Evolutionary conservation across 768 basidiomycete genomes (phyloP).

Genomic region (Leucocoprinus sp.): DNA sequence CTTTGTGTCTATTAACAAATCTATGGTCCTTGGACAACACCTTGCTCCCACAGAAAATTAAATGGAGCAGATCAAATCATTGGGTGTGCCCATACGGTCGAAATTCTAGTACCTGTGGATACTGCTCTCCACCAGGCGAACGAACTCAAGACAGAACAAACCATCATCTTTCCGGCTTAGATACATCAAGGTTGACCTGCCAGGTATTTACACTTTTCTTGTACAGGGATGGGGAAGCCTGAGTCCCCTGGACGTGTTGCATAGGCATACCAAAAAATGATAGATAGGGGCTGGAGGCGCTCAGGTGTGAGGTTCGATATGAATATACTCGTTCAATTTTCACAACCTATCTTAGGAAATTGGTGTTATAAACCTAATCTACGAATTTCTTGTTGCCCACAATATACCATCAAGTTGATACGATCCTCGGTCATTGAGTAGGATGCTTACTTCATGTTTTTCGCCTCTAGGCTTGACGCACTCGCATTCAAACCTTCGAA

Average conservation of each 20-base stretch:
- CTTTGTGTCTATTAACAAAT: no score
- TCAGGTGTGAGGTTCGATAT: constrained; percentile 38
- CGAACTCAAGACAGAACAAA: constrained; percentile 34
- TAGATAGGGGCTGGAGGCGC: constrained; percentile 79
- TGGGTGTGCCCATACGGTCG: constrained; percentile 29
- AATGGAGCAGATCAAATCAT: constrained; percentile 22
- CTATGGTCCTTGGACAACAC: constrained; percentile 7
- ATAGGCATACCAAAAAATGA: constrained; percentile 75
- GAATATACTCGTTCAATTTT: neutral
- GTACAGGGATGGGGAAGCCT: neutral
- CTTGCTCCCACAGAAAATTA: constrained; percentile 3
- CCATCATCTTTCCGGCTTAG: constrained; percentile 39
- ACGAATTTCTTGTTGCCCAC: constrained; percentile 78
- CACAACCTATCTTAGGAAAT: constrained; percentile 24
- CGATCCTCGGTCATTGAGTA: neutral
- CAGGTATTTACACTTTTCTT: constrained; percentile 23
- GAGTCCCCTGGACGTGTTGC: neutral
- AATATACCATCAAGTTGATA: constrained; percentile 82
- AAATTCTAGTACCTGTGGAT: constrained; percentile 48
- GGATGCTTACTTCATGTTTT: neutral
- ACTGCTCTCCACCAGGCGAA: constrained; percentile 51
- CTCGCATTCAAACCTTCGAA: constrained; percentile 58
- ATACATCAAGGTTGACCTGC: constrained; percentile 46
- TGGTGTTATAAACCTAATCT: constrained; percentile 89
- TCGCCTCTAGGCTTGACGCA: constrained; percentile 52